Conservation (phyloP, 1,139 yeast genomes). For the Candida glucosophila region DNA sequence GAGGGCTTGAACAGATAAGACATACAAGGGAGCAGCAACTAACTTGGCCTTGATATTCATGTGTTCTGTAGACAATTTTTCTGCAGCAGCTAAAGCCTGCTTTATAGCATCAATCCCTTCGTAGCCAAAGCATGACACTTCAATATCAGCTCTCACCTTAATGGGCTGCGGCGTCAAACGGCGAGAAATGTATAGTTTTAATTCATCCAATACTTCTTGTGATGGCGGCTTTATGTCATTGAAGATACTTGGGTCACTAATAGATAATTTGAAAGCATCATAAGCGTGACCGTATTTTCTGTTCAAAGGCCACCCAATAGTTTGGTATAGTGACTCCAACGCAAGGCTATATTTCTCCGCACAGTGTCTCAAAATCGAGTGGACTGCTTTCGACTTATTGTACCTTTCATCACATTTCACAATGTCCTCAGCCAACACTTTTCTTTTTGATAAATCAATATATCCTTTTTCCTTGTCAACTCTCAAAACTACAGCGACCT, state of each 20-base stretch:
- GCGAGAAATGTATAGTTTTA: slow-evolving; percentile 78
- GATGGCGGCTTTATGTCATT: slow-evolving; percentile 73
- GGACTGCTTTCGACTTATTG: slow-evolving; percentile 95
- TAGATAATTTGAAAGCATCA: slow-evolving; percentile 94
- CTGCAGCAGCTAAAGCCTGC: slow-evolving; percentile 81
- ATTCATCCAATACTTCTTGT: slow-evolving; percentile 65
- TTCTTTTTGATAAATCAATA: slow-evolving; percentile 94
- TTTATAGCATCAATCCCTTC: slow-evolving; percentile 98
- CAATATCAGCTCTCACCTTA: slow-evolving; percentile 95
- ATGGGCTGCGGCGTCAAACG: slow-evolving; percentile 97
- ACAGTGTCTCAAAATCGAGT: slow-evolving; percentile 93
- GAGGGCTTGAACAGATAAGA: slow-evolving; percentile 83
- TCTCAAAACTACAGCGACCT: slow-evolving; percentile 97
- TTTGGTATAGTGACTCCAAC: slow-evolving; percentile 75
- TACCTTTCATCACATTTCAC: slow-evolving; percentile 96
- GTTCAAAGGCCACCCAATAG: slow-evolving; percentile 96
- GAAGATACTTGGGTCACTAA: slow-evolving; percentile 84
- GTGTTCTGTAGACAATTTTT: slow-evolving; percentile 71
- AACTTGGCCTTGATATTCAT: slow-evolving; percentile 85
- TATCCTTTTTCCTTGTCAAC: slow-evolving; percentile 98
- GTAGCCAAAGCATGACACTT: slow-evolving; percentile 92
- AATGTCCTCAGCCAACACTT: slow-evolving; percentile 97
- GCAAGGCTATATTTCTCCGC: slow-evolving; percentile 93
- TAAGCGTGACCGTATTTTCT: slow-evolving; percentile 94
- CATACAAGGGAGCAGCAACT: slow-evolving; percentile 97